Conservation (phyloP, 805 yeast genomes). For the Metschnikowia noctiluminum region DNA sequence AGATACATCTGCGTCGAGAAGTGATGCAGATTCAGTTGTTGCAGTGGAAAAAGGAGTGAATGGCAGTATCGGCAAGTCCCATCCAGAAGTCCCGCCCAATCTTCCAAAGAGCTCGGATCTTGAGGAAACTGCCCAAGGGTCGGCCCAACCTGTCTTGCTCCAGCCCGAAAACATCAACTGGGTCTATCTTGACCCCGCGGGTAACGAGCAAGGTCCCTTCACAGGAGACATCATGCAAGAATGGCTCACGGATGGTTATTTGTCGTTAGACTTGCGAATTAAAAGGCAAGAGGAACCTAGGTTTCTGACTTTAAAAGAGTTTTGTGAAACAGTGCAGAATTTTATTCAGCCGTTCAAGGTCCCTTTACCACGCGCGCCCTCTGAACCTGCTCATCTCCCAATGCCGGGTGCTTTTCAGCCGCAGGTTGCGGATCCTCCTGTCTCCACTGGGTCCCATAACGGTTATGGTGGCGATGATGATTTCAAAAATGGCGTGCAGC, state of each 20-base stretch:
- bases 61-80: background rate
- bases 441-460: background rate
- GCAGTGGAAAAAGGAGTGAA: background rate
- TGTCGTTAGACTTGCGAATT: constrained; percentile 51
- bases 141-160: constrained; percentile 6
- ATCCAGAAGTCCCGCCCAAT: constrained; percentile 1
- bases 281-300: constrained; percentile 54
- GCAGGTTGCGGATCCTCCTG: constrained; percentile 4
- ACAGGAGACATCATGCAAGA: constrained; percentile 69
- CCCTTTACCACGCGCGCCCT: constrained; percentile 43
- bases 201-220: constrained; percentile 80
- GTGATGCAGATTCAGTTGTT: constrained; percentile 1
- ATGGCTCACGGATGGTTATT: constrained; percentile 66
- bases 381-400: constrained; percentile 3
- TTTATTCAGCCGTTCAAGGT: constrained; percentile 58
- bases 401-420: constrained; percentile 4
- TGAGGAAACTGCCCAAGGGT: background rate
- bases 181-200: constrained; percentile 70
- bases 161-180: constrained; percentile 46
- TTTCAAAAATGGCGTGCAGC: constrained; percentile 3
- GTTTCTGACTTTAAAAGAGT: constrained; percentile 51
- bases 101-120: background rate
- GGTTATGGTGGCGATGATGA: constrained; percentile 2
- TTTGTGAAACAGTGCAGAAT: constrained; percentile 48
- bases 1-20: constrained; percentile 1